Conservation (phyloP, 441 rosid genomes). For the Bocquillonia castaneifolia region DNA sequence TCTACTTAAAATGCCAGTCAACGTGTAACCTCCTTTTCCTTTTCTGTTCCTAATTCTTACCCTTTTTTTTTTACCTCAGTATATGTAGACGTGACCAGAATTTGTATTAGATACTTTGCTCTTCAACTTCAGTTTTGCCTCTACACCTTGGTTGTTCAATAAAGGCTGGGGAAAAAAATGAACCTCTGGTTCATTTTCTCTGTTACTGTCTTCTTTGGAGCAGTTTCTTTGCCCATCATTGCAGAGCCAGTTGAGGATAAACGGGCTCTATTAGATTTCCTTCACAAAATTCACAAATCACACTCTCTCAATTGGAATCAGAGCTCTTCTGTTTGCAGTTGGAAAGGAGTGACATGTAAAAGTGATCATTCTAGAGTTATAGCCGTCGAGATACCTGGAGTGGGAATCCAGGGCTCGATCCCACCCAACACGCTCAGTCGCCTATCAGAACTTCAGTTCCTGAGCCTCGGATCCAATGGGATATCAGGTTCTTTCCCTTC, state of each 20-base stretch:
- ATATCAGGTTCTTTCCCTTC: conserved; percentile 66
- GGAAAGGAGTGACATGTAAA: conserved; percentile 80
- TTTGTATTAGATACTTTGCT: conserved; percentile 16
- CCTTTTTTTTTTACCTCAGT: conserved; percentile 11
- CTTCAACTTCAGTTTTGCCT: conserved; percentile 9
- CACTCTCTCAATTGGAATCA: conserved; percentile 48
- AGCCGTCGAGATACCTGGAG: conserved; percentile 55
- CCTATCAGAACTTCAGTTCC: conserved; percentile 51
- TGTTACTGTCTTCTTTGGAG: conserved; percentile 31
- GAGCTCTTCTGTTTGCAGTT: conserved; percentile 45
- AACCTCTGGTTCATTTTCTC: conserved; percentile 33
- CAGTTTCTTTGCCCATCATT: conserved; percentile 29
- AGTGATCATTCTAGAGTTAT: conserved; percentile 48
- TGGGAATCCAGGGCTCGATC: conserved; percentile 48
- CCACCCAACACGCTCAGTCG: conserved; percentile 65
- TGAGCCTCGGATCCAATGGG: conserved; percentile 65
- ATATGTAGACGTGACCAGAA: conserved; percentile 22
- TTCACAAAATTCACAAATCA: conserved; percentile 37
- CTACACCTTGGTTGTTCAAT: neutral
- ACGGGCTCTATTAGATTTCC: conserved; percentile 64
- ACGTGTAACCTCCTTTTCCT: neutral
- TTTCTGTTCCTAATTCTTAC: conserved; percentile 13
- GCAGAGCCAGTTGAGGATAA: conserved; percentile 62
- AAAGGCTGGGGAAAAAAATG: conserved; percentile 24
- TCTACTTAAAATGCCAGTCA: conserved; percentile 10